Evolutionary conservation across 2,329 filamentous ascomycete species (phyloP).

Genomic region (Neofusicoccum sp.): DNA sequence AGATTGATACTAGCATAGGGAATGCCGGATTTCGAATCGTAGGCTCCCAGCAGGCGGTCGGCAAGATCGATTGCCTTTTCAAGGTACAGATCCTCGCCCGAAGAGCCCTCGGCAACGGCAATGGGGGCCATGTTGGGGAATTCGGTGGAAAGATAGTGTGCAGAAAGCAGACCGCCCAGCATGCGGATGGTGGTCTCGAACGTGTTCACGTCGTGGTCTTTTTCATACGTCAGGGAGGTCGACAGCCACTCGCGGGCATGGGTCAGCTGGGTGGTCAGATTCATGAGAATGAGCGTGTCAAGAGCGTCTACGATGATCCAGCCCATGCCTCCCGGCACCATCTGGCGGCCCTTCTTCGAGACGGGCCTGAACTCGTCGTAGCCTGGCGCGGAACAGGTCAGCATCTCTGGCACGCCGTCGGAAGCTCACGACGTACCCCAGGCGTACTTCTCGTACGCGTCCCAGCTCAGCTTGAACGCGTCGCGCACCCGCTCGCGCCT

Average conservation of each 20-base stretch:
- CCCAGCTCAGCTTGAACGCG: conserved; percentile 89
- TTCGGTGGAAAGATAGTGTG: conserved; percentile 88
- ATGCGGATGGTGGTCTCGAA: conserved; percentile 99
- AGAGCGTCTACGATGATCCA: conserved; percentile 98
- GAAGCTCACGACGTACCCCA: conserved; percentile 70
- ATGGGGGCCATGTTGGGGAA: conserved; percentile 80
- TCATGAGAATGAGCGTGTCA: conserved; percentile 98
- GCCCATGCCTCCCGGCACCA: conserved; percentile 84
- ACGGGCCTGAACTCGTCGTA: conserved; percentile 87
- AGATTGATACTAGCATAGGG: conserved; percentile 91
- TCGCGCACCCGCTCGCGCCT: conserved; percentile 82
- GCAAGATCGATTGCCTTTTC: conserved; percentile 95
- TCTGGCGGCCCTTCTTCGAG: conserved; percentile 76
- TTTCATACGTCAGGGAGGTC: conserved; percentile 78
- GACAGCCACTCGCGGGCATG: conserved; percentile 90
- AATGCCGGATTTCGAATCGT: conserved; percentile 82
- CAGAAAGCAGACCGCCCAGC: conserved; percentile 88
- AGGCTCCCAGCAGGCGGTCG: conserved; percentile 83
- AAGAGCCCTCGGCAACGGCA: conserved; percentile 67
- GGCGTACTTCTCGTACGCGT: conserved; percentile 86
- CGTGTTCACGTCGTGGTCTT: conserved; percentile 93
- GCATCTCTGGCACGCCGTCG: not conserved
- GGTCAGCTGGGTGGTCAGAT: conserved; percentile 80
- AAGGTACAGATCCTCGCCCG: conserved; percentile 88
- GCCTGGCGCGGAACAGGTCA: conserved; percentile 39